phyloP scores from a whole-genome alignment of 768 basidiomycete species.

The Hygrophorus pudorinus region DNA sequence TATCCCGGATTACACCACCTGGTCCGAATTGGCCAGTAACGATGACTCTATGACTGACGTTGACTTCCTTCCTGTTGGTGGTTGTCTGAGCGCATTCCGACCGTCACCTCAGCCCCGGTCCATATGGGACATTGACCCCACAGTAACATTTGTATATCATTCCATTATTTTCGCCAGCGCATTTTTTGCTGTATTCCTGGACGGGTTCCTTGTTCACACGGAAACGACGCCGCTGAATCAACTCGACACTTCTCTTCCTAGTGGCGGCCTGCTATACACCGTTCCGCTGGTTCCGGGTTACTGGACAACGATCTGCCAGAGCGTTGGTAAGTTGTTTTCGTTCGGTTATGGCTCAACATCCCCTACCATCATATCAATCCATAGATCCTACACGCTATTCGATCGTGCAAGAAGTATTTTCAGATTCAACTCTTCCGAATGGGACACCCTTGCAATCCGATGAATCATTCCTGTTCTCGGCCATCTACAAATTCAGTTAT shows the following conservation, averaged over 20 bases:
- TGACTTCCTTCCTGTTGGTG: conserved; percentile 10
- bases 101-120: conserved; percentile 41
- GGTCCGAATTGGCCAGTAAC: background rate
- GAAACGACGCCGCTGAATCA: conserved; percentile 34
- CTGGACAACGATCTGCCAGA: conserved; percentile 50
- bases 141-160: conserved; percentile 50
- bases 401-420: conserved; percentile 54
- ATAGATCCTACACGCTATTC: conserved; percentile 59
- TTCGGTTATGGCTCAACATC: background rate
- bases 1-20: conserved; percentile 17
- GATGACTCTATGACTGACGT: conserved; percentile 8
- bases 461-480: conserved; percentile 38
- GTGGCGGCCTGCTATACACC: conserved; percentile 40
- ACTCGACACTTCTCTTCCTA: conserved; percentile 16
- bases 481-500: conserved; percentile 49
- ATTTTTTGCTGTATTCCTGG: conserved; percentile 42
- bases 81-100: conserved; percentile 17
- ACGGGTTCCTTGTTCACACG: conserved; percentile 38
- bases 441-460: conserved; percentile 15
- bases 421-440: background rate
- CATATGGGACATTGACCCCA: conserved; percentile 53
- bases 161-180: conserved; percentile 40
- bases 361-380: background rate
- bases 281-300: conserved; percentile 53
- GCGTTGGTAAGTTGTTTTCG: conserved; percentile 33